Conservation (phyloP, 2,329 filamentous ascomycete genomes). For the Ilyonectria robusta region DNA sequence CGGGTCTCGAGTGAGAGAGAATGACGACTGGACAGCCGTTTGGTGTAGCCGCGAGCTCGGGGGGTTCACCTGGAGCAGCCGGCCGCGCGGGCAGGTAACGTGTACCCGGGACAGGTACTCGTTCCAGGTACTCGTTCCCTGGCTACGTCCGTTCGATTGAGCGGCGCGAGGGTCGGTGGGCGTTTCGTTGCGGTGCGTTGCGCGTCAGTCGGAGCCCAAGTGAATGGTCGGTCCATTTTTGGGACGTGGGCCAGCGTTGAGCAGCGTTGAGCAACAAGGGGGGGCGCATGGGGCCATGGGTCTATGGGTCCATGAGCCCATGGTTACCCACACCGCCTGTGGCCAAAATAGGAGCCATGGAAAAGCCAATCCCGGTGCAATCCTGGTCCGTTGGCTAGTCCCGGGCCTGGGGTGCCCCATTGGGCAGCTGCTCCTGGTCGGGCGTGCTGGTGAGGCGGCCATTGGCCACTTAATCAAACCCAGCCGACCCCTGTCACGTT, state of each 20-base stretch:
- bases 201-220: slow-evolving; percentile 45
- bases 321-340: slow-evolving; percentile 51
- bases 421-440: slow-evolving; percentile 64
- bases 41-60: slow-evolving; percentile 35
- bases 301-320: slow-evolving; percentile 32
- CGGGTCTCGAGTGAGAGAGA: slow-evolving; percentile 40
- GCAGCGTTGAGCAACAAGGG: slow-evolving; percentile 31
- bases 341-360: slow-evolving; percentile 50
- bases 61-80: slow-evolving; percentile 36
- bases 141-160: slow-evolving; percentile 11
- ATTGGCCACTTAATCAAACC: slow-evolving; percentile 70
- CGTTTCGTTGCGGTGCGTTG: slow-evolving; percentile 37
- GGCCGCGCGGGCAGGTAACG: slow-evolving; percentile 14
- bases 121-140: slow-evolving; percentile 21
- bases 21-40: slow-evolving; percentile 28
- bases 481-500: slow-evolving; percentile 64
- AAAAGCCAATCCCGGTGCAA: slow-evolving; percentile 54
- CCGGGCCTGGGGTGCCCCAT: slow-evolving; percentile 64
- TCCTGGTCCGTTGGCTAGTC: slow-evolving; percentile 61
- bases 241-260: slow-evolving; percentile 37
- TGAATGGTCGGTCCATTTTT: slow-evolving; percentile 42
- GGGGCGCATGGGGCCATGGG: slow-evolving; percentile 18
- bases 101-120: slow-evolving; percentile 19
- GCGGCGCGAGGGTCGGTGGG: not conserved
- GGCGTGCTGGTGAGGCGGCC: slow-evolving; percentile 53